A percentile compares a stretch with the other conserved stretches of the same genome.
These are phyloP conservation scores for Kalmusia sp. DNA, from an alignment of 2,329 filamentous ascomycete species.

Conservation along the genomic window DNA sequence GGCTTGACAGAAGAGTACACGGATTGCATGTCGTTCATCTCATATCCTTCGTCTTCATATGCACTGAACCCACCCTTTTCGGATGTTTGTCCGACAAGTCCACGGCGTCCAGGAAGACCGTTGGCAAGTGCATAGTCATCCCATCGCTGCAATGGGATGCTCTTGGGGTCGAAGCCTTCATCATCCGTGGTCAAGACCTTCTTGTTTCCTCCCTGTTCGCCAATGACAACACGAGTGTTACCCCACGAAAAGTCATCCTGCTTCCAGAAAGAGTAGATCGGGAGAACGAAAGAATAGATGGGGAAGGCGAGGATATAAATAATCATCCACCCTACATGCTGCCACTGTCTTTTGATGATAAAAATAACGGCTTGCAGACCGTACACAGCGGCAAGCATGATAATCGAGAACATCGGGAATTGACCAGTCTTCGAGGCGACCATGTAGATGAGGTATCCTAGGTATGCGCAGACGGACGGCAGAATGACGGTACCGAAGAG, in stretches of 20 bases:
- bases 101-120: slow-evolving; percentile 89
- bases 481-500: slow-evolving; percentile 91
- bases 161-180: slow-evolving; percentile 87
- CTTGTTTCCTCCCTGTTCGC: slow-evolving; percentile 90
- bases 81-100: slow-evolving; percentile 56
- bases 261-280: slow-evolving; percentile 99
- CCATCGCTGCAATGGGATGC: slow-evolving; percentile 94
- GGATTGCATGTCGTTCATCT: slow-evolving; percentile 98
- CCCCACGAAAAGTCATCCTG: slow-evolving; percentile 99
- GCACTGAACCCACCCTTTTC: slow-evolving; percentile 68
- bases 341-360: slow-evolving; percentile 96
- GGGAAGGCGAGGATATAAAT: slow-evolving; percentile 94
- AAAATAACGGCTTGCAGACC: slow-evolving; percentile 96
- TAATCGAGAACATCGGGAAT: slow-evolving; percentile 85
- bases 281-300: slow-evolving; percentile 88
- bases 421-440: slow-evolving; percentile 73
- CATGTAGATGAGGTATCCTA: slow-evolving; percentile 85
- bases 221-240: slow-evolving; percentile 96
- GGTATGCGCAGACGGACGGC: slow-evolving; percentile 84
- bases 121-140: slow-evolving; percentile 91
- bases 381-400: slow-evolving; percentile 90
- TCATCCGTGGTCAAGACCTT: slow-evolving; percentile 83
- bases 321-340: slow-evolving; percentile 99
- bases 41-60: slow-evolving; percentile 80
- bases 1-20: slow-evolving; percentile 92